Base-by-base conservation (phyloP, 306 rosid species). In the Nissolia schottii region DNA sequence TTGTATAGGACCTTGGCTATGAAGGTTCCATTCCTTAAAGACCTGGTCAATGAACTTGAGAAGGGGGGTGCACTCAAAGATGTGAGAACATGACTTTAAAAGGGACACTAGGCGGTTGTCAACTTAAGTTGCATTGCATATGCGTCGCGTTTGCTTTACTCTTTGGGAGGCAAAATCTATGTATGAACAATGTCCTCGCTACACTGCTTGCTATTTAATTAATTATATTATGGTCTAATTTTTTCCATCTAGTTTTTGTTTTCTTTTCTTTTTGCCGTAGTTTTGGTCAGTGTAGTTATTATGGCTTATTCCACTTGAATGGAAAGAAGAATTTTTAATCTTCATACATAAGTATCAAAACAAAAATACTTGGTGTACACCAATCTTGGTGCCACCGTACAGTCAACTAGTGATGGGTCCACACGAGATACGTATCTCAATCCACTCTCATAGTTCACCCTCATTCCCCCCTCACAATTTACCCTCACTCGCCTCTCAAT, bases 1-100 rank as follows among this genome's bases (percentile, higher is more conserved):
- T 79, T 91, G 16, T 94, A 89, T 68, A 76, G 88, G 81, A 94
- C 98, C 81, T 83, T 94, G 76, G 98, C 97, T 74, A 72, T 91
- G 80, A 94, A 94, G 80, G 98, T 94, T 80, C 96, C 98, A 16
- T 87, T 92, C 0, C 80, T 94, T 38, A 89, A 82, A 87, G 96
- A 91, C 76, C 84, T 87, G 59, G 91, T 94, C 15, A 87, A 76
- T 16, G 97, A 91, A 78, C 97, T 94, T 16, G 94, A 94, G 64
- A 90, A 86, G 76, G 92, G 96, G 9, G 94, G 96, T 68, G 89
- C 75, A 19, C 83, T 85, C 64, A 89, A 86, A 80, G 96, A 90
- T 71, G 88, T 73, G 50, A 86, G 84, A 79, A 79, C 95, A 40
- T 94, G 74, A 85, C 55, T 71, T 46, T 22, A 19, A 37, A 65